These are phyloP conservation scores for Diplodia intermedia DNA, from an alignment of 2,329 filamentous ascomycete genomes.

Conservation along the genomic window DNA sequence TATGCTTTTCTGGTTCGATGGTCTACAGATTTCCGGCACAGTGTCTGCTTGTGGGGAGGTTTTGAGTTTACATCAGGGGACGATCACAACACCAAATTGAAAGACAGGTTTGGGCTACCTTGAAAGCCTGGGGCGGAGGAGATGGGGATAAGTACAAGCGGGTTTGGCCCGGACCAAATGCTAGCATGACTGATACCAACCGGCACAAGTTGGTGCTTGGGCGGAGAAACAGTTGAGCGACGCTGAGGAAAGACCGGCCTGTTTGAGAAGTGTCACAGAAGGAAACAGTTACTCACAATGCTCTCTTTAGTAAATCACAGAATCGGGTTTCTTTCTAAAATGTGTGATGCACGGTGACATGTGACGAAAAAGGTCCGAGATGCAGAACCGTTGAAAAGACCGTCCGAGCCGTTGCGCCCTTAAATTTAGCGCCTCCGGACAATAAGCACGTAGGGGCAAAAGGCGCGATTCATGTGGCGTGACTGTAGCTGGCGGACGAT, in stretches of 20 bases:
- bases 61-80: slow-evolving; percentile 31
- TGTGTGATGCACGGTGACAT: background rate
- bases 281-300: slow-evolving; percentile 4
- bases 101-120: slow-evolving; percentile 9
- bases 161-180: background rate
- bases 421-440: background rate
- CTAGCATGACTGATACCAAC: slow-evolving; percentile 2
- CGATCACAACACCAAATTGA: slow-evolving; percentile 29
- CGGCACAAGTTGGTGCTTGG: background rate
- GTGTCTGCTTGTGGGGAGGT: slow-evolving; percentile 34
- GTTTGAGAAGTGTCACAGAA: background rate
- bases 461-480: slow-evolving; percentile 17
- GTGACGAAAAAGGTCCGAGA: background rate
- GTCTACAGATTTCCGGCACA: slow-evolving; percentile 31
- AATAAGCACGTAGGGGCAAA: background rate
- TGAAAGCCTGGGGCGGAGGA: background rate
- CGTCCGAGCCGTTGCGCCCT: background rate
- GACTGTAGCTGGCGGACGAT: background rate
- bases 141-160: background rate
- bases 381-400: background rate
- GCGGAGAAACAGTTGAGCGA: slow-evolving; percentile 7
- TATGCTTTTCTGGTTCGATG: slow-evolving; percentile 25
- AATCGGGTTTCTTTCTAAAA: background rate
- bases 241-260: background rate
- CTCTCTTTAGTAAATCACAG: slow-evolving; percentile 23